A percentile compares a stretch with the other conserved stretches of the same genome.
Evolutionary conservation across 2,329 filamentous ascomycete genomes (phyloP).

Genomic region (Pyrenophora graminea): DNA sequence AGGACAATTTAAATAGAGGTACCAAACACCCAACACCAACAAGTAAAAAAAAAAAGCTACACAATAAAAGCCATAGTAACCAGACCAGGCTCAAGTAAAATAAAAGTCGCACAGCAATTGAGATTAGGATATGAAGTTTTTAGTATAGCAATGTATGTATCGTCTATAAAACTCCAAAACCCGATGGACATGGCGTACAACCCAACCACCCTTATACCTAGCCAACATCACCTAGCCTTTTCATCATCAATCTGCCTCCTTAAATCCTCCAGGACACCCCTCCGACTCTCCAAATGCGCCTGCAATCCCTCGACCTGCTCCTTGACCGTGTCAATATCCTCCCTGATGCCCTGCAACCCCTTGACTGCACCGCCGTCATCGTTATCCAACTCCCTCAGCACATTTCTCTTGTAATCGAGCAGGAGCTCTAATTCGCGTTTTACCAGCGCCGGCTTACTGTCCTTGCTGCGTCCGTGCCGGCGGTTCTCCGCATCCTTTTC

Average conservation of each 20-base stretch:
- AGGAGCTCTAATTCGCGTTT: constrained; percentile 94
- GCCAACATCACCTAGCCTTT: constrained; percentile 52
- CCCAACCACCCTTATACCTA: no score
- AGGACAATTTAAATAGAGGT: no score
- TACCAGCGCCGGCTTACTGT: constrained; percentile 84
- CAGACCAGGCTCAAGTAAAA: no score
- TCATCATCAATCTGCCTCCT: constrained; percentile 84
- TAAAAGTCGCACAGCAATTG: no score
- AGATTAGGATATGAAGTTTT: no score
- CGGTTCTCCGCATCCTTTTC: constrained; percentile 71
- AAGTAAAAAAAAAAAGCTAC: no score
- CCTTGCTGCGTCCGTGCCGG: constrained; percentile 60
- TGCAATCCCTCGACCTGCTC: constrained; percentile 94
- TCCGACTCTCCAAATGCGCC: constrained; percentile 74
- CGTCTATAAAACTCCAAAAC: no score
- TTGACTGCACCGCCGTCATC: constrained; percentile 67
- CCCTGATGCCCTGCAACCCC: constrained; percentile 74
- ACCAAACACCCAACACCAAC: no score
- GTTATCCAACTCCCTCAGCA: constrained; percentile 74
- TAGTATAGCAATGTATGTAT: no score
- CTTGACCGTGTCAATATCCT: constrained; percentile 86
- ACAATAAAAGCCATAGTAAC: no score
- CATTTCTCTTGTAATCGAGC: constrained; percentile 89
- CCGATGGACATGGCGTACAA: no score
- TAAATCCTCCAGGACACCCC: constrained; percentile 76